Evolutionary conservation across 352 stramenopile species (phyloP).

Genomic region (Phytophthora uliginosa): DNA sequence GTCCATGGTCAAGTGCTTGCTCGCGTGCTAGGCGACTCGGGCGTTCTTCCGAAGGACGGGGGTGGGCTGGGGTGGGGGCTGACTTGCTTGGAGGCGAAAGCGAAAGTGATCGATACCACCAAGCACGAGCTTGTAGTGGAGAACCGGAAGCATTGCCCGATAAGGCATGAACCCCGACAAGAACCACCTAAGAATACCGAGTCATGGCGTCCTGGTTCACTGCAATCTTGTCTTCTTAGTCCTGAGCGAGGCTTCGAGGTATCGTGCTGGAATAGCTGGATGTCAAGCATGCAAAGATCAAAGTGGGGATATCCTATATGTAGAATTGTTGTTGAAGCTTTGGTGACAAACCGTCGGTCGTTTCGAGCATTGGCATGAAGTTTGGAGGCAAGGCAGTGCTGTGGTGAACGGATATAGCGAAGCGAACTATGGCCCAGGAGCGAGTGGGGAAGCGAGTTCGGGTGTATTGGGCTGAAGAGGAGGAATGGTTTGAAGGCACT

Average conservation of each 20-base stretch:
- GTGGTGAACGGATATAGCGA: slow-evolving; percentile 24
- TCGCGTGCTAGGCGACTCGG: slow-evolving; percentile 21
- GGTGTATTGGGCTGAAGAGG: slow-evolving; percentile 81
- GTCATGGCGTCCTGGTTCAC: not conserved
- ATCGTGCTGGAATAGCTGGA: slow-evolving; percentile 26
- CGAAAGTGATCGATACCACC: slow-evolving; percentile 33
- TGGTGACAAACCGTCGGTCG: slow-evolving; percentile 17
- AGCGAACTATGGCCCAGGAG: slow-evolving; percentile 17
- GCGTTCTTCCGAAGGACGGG: slow-evolving; percentile 1
- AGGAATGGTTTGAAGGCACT: slow-evolving; percentile 74
- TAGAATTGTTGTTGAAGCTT: slow-evolving; percentile 8
- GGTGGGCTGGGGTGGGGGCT: not conserved
- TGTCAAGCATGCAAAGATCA: slow-evolving; percentile 4
- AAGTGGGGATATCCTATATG: not conserved
- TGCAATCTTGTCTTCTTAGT: slow-evolving; percentile 12
- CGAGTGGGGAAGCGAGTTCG: slow-evolving; percentile 70
- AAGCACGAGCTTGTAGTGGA: not conserved
- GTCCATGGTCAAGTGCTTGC: slow-evolving; percentile 54
- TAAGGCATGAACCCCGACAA: slow-evolving; percentile 28
- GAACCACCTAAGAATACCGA: slow-evolving; percentile 41
- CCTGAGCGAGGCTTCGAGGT: not conserved
- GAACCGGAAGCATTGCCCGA: not conserved
- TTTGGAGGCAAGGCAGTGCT: slow-evolving; percentile 13
- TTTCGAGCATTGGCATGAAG: slow-evolving; percentile 32
- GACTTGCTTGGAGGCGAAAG: slow-evolving; percentile 39